These are phyloP conservation scores for Metschnikowia anglica DNA, from an alignment of 805 yeast species.

Conservation along the genomic window DNA sequence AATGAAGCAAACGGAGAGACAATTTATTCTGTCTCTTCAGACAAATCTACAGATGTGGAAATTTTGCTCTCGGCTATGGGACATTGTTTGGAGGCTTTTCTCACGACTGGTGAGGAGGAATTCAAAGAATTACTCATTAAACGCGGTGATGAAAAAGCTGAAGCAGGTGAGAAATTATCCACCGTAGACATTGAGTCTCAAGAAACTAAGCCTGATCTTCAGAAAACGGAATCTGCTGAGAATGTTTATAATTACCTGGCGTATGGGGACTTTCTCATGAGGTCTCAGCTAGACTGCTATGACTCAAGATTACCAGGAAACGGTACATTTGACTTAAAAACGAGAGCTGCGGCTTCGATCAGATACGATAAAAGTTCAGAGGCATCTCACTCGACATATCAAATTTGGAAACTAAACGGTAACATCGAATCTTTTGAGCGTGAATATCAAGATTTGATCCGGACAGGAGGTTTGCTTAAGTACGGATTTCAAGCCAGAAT, in stretches of 20 bases:
- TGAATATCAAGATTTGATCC: slow-evolving; percentile 71
- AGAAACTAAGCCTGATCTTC: slow-evolving; percentile 1
- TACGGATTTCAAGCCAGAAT: slow-evolving; percentile 89
- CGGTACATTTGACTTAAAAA: slow-evolving; percentile 89
- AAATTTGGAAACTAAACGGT: slow-evolving; percentile 61
- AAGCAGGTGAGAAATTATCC: background rate
- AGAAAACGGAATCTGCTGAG: slow-evolving; percentile 1
- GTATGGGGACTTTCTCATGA: slow-evolving; percentile 66
- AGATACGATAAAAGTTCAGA: slow-evolving; percentile 72
- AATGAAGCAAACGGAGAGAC: slow-evolving; percentile 25
- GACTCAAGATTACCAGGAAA: slow-evolving; percentile 79
- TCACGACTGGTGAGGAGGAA: slow-evolving; percentile 58
- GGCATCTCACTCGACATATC: slow-evolving; percentile 59
- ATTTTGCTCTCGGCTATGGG: slow-evolving; percentile 74
- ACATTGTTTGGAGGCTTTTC: slow-evolving; percentile 70
- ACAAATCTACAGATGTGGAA: slow-evolving; percentile 64
- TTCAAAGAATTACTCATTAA: slow-evolving; percentile 40
- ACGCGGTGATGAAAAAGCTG: slow-evolving; percentile 12
- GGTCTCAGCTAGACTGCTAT: slow-evolving; percentile 88
- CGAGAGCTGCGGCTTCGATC: slow-evolving; percentile 86
- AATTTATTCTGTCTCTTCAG: slow-evolving; percentile 67
- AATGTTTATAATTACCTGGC: slow-evolving; percentile 68
- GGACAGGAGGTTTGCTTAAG: slow-evolving; percentile 72
- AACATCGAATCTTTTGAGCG: slow-evolving; percentile 76
- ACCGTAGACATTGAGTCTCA: slow-evolving; percentile 15